Evolutionary conservation across 2,329 filamentous ascomycete genomes (phyloP).

Genomic region (Chrysoporthe deuterocubensis): DNA sequence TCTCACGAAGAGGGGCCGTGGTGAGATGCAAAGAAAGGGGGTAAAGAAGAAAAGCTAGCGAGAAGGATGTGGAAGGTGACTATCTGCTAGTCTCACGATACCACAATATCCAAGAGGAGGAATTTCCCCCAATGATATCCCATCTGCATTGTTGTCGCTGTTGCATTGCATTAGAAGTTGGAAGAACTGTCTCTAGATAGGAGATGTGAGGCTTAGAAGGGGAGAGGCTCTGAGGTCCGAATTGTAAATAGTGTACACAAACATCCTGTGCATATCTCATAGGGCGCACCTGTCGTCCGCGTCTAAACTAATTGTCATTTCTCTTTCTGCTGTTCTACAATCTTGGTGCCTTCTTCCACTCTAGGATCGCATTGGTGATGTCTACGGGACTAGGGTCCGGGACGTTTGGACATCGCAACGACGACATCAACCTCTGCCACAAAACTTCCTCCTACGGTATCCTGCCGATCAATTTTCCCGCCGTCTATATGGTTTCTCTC

Average conservation of each 20-base stretch:
- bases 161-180: slow-evolving; percentile 12
- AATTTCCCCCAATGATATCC: slow-evolving; percentile 13
- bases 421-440: too few relatives aligned
- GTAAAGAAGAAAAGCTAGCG: neutral
- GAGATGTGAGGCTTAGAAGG: neutral
- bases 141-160: slow-evolving; percentile 5
- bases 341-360: neutral
- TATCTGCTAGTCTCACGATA: neutral
- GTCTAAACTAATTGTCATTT: slow-evolving; percentile 2
- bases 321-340: too few relatives aligned
- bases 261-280: neutral
- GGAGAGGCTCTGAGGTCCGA: neutral
- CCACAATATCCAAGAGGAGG: slow-evolving; percentile 2
- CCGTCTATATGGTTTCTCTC: too few relatives aligned
- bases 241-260: neutral
- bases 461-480: too few relatives aligned
- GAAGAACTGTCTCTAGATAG: neutral
- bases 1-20: neutral
- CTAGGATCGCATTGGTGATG: neutral
- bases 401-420: too few relatives aligned
- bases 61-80: neutral
- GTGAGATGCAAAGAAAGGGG: neutral
- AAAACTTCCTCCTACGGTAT: too few relatives aligned
- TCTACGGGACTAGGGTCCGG: neutral
- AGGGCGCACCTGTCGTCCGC: neutral